Conservation (phyloP, 1,139 yeast genomes). For the Taphrina populina region DNA sequence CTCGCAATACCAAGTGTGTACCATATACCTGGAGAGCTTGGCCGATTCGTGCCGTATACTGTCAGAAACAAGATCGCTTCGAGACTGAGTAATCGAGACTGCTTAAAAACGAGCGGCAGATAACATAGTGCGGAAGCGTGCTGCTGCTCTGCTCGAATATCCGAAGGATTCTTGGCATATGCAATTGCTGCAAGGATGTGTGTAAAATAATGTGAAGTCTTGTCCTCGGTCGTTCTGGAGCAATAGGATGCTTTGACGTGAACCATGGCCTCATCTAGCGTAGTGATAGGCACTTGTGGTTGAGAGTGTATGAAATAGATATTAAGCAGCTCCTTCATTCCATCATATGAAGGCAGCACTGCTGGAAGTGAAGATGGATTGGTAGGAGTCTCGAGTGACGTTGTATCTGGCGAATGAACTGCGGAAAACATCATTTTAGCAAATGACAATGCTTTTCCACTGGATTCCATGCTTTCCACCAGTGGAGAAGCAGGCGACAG, state of each 20-base stretch:
- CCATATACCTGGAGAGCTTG: constrained; percentile 83
- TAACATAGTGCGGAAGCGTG: constrained; percentile 65
- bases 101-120: constrained; percentile 58
- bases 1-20: constrained; percentile 78
- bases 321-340: constrained; percentile 67
- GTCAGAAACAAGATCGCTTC: constrained; percentile 71
- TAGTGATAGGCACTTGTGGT: constrained; percentile 65
- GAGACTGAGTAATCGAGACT: constrained; percentile 65
- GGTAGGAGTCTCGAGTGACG: constrained; percentile 41
- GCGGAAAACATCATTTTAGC: constrained; percentile 37
- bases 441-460: constrained; percentile 34
- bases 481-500: constrained; percentile 79
- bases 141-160: constrained; percentile 70
- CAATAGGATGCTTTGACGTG: constrained; percentile 66
- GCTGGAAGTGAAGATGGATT: constrained; percentile 48
- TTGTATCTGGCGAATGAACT: constrained; percentile 40
- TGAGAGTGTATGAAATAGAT: constrained; percentile 64
- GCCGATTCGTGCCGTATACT: constrained; percentile 58
- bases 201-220: constrained; percentile 57
- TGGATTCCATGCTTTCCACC: constrained; percentile 52
- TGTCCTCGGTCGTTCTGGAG: constrained; percentile 61
- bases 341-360: constrained; percentile 64
- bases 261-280: constrained; percentile 51
- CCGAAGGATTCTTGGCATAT: constrained; percentile 68
- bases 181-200: constrained; percentile 80